Evolutionary conservation across 345 rosid genomes (phyloP).

Genomic region (Aquilaria malaccensis): DNA sequence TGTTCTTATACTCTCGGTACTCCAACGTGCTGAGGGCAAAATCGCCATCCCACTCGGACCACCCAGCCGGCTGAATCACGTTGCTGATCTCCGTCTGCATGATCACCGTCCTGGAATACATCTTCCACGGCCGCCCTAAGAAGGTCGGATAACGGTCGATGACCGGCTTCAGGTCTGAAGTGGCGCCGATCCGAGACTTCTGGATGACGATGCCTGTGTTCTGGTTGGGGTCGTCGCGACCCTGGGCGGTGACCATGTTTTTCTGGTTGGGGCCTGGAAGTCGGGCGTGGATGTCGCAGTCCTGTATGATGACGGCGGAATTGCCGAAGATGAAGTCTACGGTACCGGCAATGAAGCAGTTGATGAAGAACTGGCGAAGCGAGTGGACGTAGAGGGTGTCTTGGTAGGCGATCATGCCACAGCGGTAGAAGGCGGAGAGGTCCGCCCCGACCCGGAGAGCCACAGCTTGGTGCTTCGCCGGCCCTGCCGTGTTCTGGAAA

Average conservation of each 20-base stretch:
- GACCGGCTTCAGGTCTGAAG: conserved; percentile 35
- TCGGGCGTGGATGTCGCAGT: conserved; percentile 71
- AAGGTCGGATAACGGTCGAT: conserved; percentile 29
- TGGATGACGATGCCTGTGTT: conserved; percentile 75
- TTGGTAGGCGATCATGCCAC: conserved; percentile 62
- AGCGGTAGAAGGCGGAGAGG: conserved; percentile 48
- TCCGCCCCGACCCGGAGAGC: conserved; percentile 68
- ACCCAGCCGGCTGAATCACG: conserved; percentile 54
- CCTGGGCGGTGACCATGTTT: conserved; percentile 83
- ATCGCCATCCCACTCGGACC: conserved; percentile 52
- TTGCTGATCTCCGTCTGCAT: conserved; percentile 52
- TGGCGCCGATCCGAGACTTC: conserved; percentile 61
- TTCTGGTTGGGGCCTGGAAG: conserved; percentile 47
- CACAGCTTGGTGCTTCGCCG: conserved; percentile 78
- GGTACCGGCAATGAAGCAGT: conserved; percentile 50
- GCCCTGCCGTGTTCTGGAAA: conserved; percentile 69
- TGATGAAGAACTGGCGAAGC: conserved; percentile 54
- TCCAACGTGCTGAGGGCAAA: conserved; percentile 57
- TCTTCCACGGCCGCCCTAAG: conserved; percentile 76
- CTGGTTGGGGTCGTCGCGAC: conserved; percentile 57
- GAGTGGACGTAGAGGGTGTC: conserved; percentile 78
- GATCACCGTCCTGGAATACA: conserved; percentile 51
- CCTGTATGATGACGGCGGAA: conserved; percentile 49
- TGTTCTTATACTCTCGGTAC: conserved; percentile 57
- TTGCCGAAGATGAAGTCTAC: conserved; percentile 81